Percentiles rank a stretch among this genome's conserved stretches.
phyloP scores from a whole-genome alignment of 805 yeast species.

The Lachancea nothofagi region DNA sequence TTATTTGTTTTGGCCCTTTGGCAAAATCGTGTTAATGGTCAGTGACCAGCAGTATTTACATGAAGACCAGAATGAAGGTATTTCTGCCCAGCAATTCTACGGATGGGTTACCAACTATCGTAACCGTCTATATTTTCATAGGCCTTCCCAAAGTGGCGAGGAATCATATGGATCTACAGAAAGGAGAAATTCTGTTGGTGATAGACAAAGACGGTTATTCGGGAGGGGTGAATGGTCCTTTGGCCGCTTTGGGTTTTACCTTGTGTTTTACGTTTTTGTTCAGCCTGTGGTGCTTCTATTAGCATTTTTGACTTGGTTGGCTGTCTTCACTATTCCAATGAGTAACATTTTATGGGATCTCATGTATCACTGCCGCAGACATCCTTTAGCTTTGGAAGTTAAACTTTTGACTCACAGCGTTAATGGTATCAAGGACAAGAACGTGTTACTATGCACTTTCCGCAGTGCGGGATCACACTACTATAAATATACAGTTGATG shows the following conservation, averaged over 20 bases:
- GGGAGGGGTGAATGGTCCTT: slow-evolving; percentile 91
- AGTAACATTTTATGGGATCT: slow-evolving; percentile 67
- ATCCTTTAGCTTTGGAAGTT: slow-evolving; percentile 84
- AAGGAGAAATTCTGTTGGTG: slow-evolving; percentile 13
- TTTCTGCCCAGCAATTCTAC: slow-evolving; percentile 76
- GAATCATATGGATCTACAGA: slow-evolving; percentile 27
- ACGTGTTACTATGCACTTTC: slow-evolving; percentile 80
- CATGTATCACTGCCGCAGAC: slow-evolving; percentile 74
- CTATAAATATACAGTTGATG: slow-evolving; percentile 93
- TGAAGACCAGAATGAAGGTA: slow-evolving; percentile 88
- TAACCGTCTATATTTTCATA: slow-evolving; percentile 67
- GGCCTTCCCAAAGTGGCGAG: slow-evolving; percentile 16
- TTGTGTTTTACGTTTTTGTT: slow-evolving; percentile 60
- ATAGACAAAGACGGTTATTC: slow-evolving; percentile 52
- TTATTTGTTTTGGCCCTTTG: slow-evolving; percentile 84
- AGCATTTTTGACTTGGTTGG: slow-evolving; percentile 65
- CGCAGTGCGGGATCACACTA: slow-evolving; percentile 89
- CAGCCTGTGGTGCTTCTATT: slow-evolving; percentile 60
- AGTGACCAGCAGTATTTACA: slow-evolving; percentile 74
- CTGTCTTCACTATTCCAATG: slow-evolving; percentile 91
- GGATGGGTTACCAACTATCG: slow-evolving; percentile 78
- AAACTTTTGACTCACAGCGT: slow-evolving; percentile 20
- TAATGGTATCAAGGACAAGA: slow-evolving; percentile 35
- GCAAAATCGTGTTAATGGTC: slow-evolving; percentile 73
- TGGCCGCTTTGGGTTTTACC: slow-evolving; percentile 73